Base-by-base conservation (phyloP, 768 basidiomycete genomes). In the Lactarius trivialis region DNA sequence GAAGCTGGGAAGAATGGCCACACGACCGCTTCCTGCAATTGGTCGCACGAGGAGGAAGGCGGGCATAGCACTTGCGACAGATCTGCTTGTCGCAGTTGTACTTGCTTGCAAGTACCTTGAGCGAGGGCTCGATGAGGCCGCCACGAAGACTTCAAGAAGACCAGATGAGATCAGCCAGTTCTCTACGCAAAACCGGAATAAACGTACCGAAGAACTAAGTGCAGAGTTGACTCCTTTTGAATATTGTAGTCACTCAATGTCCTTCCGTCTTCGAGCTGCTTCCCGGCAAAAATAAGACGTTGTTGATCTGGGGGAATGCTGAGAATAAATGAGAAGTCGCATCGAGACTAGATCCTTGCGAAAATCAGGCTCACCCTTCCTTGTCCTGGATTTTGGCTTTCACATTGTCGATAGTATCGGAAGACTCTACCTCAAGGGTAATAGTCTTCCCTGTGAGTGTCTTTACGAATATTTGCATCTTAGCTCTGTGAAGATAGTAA, bases 21-120 rank as follows among this genome's bases (percentile, higher is more conserved):
- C 94, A 96, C 63, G 85, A 82, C 68, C 93, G 84, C 81, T 96
- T 96, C 75, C 96, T 83, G 87, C 97, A 98, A 85, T 99, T 98
- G 80, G 95, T 98, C 39, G 97, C 97, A 75, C 97, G 93, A 58
- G 95, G 96, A 67, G 97, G 96, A 70, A 98, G 96, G 70, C 97
- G 96, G 50, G 97, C 97, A 76, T 98, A 98, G 82, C 97, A 98
- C 78, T 98, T 98, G 77, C 97, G 93, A 85, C 97, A 98, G 71
- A 98, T 98, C 75, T 95, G 92, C 83, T 96, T 96, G 79, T 97
- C 93, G 76, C 94, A 98, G 80, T 98, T 98, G 86, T 94, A 97
- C 77, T 96, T 96, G 74, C 88, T 83, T 61, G 97, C 97, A 64
- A 98, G 85, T 45, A 93, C 93, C 79, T 98, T 98, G 72, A 99